Evolutionary conservation across 192 early-diverging fungal species (phyloP), one percentile per base, ranked within the genome.

Genomic region (Umbelopsis isabellina): DNA sequence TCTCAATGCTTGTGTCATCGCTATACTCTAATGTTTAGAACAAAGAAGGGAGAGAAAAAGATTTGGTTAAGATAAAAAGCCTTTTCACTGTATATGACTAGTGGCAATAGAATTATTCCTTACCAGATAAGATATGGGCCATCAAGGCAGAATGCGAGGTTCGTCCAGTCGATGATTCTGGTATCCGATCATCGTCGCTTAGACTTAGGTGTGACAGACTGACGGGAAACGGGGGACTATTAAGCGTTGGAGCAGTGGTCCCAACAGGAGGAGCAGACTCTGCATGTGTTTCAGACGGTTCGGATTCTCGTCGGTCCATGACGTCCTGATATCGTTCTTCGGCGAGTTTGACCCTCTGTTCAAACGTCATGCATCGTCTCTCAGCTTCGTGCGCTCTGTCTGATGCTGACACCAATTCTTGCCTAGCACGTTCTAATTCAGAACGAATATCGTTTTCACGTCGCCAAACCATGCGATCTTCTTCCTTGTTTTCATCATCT

Each of bases 1-100:
- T 88, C 44, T 89, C 86, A 47, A 93, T 92, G 6, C 79, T 76
- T 49, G 82, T 78, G 73, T 90, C 85, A 76, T 87, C 83, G 10
- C 82, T 55, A 74, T 85, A 87, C 46, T 84, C 85, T 87, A 46
- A 45, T 35, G 3, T 12, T 45, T 21, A 20, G 45, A 35, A 23
- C 3, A 21, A 67, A 9, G 44, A 73, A 73, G 3, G 33, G 10
- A 41, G 6, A 48, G 25, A 33, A 3, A 66, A 66, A 50, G 44
- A 23, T 18, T 51, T 41, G 35, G 51, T 21, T 27, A 50, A 50
- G n/a, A 15, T 25, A 48, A 8, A 20, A 11, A 22, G 12, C 37
- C 46, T 35, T 10, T 49, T 8, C 8, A 22, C 23, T 21, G n/a
- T 50, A 25, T 12, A 41, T 37, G 15, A 61, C n/a, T 12, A 61